A percentile compares a stretch with the other conserved stretches of the same genome.
Evolutionary conservation across 176 grass and related monocot genomes (phyloP).

Genomic region (Dendrocalamus sinicus): DNA sequence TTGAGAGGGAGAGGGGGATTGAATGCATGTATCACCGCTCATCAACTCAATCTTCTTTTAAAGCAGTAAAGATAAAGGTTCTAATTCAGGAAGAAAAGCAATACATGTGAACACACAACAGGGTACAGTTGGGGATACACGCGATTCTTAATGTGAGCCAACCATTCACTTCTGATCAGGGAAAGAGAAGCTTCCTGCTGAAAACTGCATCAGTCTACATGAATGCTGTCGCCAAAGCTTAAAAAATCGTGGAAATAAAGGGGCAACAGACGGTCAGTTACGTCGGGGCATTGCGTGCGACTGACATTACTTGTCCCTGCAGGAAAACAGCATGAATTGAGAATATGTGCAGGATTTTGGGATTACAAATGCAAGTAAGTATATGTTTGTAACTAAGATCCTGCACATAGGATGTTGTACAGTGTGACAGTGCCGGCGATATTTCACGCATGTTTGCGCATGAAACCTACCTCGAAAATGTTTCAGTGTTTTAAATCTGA

Average conservation of each 20-base stretch:
- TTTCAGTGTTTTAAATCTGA: constrained; percentile 42
- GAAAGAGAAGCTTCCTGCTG: neutral
- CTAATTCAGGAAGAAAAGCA: neutral
- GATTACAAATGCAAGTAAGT: neutral
- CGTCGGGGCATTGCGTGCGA: neutral
- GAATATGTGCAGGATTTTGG: neutral
- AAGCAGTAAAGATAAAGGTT: neutral
- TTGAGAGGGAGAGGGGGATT: too few species aligned
- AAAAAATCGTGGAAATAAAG: neutral
- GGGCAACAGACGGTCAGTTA: neutral
- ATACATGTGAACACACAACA: neutral
- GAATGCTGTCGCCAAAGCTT: neutral
- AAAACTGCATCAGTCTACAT: constrained; percentile 6
- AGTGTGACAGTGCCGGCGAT: neutral
- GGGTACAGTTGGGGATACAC: neutral
- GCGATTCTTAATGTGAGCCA: neutral
- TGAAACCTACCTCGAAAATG: constrained; percentile 32
- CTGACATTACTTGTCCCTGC: neutral
- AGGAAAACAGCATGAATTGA: neutral
- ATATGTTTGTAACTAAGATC: neutral
- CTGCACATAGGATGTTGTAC: neutral
- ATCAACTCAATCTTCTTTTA: too few species aligned
- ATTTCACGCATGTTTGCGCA: neutral
- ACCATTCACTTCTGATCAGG: neutral
- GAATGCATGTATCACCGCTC: too few species aligned